A percentile compares a stretch with the other conserved stretches of the same genome.
Evolutionary conservation across 768 basidiomycete species (phyloP).

Genomic region (Pulveroboletus ravenelii): DNA sequence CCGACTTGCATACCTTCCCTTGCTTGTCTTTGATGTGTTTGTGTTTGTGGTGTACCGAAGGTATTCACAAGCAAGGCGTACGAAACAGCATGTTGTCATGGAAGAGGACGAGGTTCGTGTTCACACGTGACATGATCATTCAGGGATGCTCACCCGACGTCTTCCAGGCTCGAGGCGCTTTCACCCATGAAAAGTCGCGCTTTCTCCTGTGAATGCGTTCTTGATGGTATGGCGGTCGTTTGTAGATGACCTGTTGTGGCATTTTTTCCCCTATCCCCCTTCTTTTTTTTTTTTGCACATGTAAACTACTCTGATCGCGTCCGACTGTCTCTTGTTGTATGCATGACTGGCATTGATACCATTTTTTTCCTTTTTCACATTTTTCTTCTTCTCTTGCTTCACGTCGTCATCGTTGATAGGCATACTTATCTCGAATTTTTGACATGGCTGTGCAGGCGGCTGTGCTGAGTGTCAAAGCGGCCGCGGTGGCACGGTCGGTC

Average conservation of each 20-base stretch:
- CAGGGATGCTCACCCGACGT: background rate
- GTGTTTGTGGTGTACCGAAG: slow-evolving; percentile 12
- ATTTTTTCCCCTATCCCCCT: background rate
- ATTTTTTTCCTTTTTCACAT: background rate
- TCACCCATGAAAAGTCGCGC: slow-evolving; percentile 24
- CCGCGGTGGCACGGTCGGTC: too few species aligned
- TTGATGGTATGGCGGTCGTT: too few species aligned
- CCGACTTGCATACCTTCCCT: slow-evolving; percentile 1
- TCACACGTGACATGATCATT: background rate
- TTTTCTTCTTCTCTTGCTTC: background rate
- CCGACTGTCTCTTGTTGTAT: background rate
- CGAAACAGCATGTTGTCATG: slow-evolving; percentile 1
- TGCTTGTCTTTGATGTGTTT: slow-evolving; percentile 14
- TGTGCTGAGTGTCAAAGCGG: too few species aligned
- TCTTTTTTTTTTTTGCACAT: background rate
- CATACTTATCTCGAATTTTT: too few species aligned
- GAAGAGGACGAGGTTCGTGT: slow-evolving; percentile 10
- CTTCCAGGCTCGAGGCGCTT: background rate
- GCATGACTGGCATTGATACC: slow-evolving; percentile 7
- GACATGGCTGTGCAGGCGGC: too few species aligned
- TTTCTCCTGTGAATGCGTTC: slow-evolving; percentile 6
- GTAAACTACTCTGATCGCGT: background rate
- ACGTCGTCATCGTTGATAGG: too few species aligned
- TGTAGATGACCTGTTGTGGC: background rate
- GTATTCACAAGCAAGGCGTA: slow-evolving; percentile 6